phyloP scores from a whole-genome alignment of 805 yeast species.

The Wickerhamiella allomyrinae region DNA sequence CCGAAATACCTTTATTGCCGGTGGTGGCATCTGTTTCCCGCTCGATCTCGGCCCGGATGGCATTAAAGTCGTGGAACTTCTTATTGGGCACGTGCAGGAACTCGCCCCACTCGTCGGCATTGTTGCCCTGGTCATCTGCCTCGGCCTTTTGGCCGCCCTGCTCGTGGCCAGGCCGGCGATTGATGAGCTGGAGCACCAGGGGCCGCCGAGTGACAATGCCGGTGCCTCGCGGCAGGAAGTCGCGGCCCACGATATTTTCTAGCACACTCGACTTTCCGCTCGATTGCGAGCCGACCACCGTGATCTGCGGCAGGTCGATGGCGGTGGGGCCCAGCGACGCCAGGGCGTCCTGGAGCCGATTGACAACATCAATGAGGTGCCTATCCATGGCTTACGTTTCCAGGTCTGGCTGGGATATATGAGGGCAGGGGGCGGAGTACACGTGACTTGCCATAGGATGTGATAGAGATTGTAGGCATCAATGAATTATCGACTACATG shows the following conservation, averaged over 20 bases:
- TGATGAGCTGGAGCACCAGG: constrained; percentile 61
- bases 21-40: constrained; percentile 78
- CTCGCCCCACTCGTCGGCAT: constrained; percentile 82
- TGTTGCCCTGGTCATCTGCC: constrained; percentile 22
- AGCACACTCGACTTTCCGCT: constrained; percentile 80
- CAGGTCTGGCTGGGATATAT: no score
- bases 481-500: no score
- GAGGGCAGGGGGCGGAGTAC: no score
- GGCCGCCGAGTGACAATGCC: constrained; percentile 91
- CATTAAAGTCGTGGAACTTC: constrained; percentile 74
- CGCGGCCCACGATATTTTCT: constrained; percentile 84
- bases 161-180: constrained; percentile 35
- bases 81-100: constrained; percentile 84
- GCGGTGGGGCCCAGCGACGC: constrained; percentile 78
- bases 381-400: constrained; percentile 43
- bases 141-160: constrained; percentile 9
- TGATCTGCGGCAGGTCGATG: constrained; percentile 74
- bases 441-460: no score
- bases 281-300: constrained; percentile 85
- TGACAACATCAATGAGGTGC: constrained; percentile 65
- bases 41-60: constrained; percentile 79
- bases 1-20: constrained; percentile 71
- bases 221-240: constrained; percentile 77
- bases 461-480: no score
- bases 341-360: constrained; percentile 76